Evolutionary conservation across 495 filamentous ascomycete species (phyloP).

Genomic region (Mycothermus thermophilus): DNA sequence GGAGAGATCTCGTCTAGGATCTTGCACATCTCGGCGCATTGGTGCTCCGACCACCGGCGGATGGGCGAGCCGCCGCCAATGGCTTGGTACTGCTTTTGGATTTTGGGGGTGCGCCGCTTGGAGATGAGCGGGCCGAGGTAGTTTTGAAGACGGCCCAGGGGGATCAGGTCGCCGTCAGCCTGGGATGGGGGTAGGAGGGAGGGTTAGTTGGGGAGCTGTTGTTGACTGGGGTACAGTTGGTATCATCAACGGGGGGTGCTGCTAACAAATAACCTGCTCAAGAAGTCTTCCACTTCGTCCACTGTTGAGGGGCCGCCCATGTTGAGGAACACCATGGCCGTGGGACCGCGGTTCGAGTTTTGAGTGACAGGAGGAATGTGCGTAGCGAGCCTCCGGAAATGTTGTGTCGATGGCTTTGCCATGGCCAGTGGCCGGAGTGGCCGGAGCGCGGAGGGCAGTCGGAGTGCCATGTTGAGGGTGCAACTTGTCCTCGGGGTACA

Average conservation of each 20-base stretch:
- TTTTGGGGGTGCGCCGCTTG: constrained; percentile 79
- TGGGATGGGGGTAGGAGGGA: constrained; percentile 16
- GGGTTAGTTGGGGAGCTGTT: background rate
- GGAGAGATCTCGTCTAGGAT: constrained; percentile 79
- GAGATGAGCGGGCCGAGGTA: constrained; percentile 85
- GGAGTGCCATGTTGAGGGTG: constrained; percentile 44
- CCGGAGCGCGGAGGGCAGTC: constrained; percentile 24
- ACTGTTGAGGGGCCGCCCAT: constrained; percentile 94
- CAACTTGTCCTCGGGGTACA: no score
- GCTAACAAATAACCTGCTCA: constrained; percentile 79
- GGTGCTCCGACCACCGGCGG: constrained; percentile 92
- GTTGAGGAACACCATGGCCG: constrained; percentile 97
- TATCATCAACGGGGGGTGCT: no score
- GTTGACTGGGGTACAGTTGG: no score
- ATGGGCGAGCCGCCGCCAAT: constrained; percentile 97
- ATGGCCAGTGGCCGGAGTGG: constrained; percentile 11
- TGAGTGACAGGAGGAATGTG: constrained; percentile 60
- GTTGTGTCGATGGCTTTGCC: constrained; percentile 15
- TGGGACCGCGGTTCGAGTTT: constrained; percentile 43
- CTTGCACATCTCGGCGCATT: constrained; percentile 90
- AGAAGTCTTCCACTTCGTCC: constrained; percentile 76
- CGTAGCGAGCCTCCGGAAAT: constrained; percentile 46
- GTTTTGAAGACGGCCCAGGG: constrained; percentile 80
- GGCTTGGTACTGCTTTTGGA: constrained; percentile 82
- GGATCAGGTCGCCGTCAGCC: constrained; percentile 91